Evolutionary conservation across 345 rosid species (phyloP), one percentile per base, ranked within the genome.

Genomic region (Rhodamnia argentea): DNA sequence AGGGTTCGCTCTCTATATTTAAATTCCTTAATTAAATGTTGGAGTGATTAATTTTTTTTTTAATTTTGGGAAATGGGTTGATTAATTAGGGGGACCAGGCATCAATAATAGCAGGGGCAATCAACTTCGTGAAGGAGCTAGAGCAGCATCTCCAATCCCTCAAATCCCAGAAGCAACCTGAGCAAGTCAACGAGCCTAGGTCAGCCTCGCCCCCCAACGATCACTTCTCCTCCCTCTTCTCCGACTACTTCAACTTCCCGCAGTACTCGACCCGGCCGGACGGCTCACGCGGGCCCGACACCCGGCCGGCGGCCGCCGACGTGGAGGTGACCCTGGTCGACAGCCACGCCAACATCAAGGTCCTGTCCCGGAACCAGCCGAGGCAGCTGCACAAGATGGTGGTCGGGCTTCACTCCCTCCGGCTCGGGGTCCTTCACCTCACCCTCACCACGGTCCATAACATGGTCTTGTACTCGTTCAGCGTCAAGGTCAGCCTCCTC

Each of bases 31-130:
- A 51, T 11, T 10, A 51, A 51, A 51, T 51, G 14, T 50, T 10
- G 52, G 52, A 51, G 52, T 51, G 52, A 51, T n/a, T 22, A 24
- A 27, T 57, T 74, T 29, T 58, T 24, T 14, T 47, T 60, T 2
- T 1, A 50, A 51, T 11, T 51, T 3, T 13, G 42, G 81, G 78
- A 70, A 37, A 37, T 29, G 20, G 44, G 40, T 52, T 23, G 18
- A 40, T 58, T 74, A 58, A n/a, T 51, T 42, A 95, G 98, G 92
- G 91, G 82, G 96, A 95, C 89, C 96, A 95, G 88, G 96, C 95
- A 88, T 95, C 98, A 58, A 93, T 94, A 76, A 83, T 95, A 26
- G 98, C 94, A 24, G 96, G 98, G 64, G 94, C 98, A 12, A 92
- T 94, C 85, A 90, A 91, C 87, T 93, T 91, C 83, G 92, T 94